phyloP scores from a whole-genome alignment of 2,329 filamentous ascomycete genomes.

The Botrytis porri region DNA sequence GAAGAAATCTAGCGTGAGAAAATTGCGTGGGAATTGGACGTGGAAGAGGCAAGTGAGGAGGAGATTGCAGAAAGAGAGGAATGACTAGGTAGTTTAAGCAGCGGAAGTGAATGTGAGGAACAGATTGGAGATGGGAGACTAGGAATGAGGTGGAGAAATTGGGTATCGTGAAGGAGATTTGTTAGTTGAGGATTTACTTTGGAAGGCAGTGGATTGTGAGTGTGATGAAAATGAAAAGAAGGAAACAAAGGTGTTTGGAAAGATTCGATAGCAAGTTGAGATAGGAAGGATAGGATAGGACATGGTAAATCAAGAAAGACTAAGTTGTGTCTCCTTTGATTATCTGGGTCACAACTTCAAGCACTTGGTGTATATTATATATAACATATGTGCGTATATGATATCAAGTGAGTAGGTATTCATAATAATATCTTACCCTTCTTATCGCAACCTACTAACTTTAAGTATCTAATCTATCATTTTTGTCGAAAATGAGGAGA shows the following conservation, averaged over 20 bases:
- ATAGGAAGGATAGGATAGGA: neutral
- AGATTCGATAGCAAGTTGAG: neutral
- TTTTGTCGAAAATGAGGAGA: neutral
- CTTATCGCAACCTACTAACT: neutral
- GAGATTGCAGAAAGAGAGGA: neutral
- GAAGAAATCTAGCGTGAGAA: neutral
- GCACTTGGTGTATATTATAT: neutral
- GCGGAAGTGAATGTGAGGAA: neutral
- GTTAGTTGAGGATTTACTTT: neutral
- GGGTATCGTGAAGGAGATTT: too few species aligned
- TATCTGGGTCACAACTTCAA: neutral
- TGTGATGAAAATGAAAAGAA: neutral
- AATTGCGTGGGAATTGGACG: neutral
- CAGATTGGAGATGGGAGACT: neutral
- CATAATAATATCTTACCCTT: neutral
- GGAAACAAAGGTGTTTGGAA: neutral
- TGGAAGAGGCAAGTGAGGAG: neutral
- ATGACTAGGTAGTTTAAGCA: neutral
- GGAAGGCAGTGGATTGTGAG: neutral
- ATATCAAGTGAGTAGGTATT: neutral
- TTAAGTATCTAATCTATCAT: neutral
- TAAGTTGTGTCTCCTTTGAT: neutral
- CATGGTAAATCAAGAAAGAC: neutral
- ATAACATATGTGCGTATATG: neutral
- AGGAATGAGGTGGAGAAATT: neutral